Conservation (phyloP, 805 yeast genomes). For the Ogataea glucozyma region DNA sequence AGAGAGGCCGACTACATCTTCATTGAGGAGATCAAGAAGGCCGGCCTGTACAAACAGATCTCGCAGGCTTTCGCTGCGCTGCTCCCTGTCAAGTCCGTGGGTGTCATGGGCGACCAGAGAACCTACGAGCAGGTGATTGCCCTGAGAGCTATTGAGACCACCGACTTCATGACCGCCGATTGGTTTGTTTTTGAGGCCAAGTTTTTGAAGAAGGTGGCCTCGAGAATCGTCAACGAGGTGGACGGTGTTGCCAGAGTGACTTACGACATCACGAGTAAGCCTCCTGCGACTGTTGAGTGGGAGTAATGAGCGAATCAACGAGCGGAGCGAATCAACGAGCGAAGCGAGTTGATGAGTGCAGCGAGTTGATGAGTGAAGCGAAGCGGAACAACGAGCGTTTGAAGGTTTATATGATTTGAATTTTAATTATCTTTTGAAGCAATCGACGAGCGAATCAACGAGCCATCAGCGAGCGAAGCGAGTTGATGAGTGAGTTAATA, state of each 20-base stretch:
- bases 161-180: slow-evolving; percentile 99
- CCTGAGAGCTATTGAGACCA: slow-evolving; percentile 95
- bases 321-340: background rate
- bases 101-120: slow-evolving; percentile 99
- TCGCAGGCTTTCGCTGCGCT: slow-evolving; percentile 98
- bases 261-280: slow-evolving; percentile 97
- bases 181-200: slow-evolving; percentile 94
- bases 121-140: slow-evolving; percentile 99
- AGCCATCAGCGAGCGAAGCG: too few relatives aligned
- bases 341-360: background rate
- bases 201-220: slow-evolving; percentile 89
- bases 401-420: too few relatives aligned
- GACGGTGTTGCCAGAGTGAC: slow-evolving; percentile 99
- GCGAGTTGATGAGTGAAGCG: background rate
- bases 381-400: too few relatives aligned
- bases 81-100: slow-evolving; percentile 96
- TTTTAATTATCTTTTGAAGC: too few relatives aligned
- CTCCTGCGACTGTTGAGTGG: slow-evolving; percentile 99
- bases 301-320: slow-evolving; percentile 47
- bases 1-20: slow-evolving; percentile 95
- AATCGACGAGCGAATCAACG: too few relatives aligned
- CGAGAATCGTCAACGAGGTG: slow-evolving; percentile 97
- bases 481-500: too few relatives aligned
- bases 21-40: slow-evolving; percentile 92
- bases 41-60: slow-evolving; percentile 89